These are phyloP conservation scores for Mrakia hoshinonis DNA, from an alignment of 768 basidiomycete species.

Conservation along the genomic window DNA sequence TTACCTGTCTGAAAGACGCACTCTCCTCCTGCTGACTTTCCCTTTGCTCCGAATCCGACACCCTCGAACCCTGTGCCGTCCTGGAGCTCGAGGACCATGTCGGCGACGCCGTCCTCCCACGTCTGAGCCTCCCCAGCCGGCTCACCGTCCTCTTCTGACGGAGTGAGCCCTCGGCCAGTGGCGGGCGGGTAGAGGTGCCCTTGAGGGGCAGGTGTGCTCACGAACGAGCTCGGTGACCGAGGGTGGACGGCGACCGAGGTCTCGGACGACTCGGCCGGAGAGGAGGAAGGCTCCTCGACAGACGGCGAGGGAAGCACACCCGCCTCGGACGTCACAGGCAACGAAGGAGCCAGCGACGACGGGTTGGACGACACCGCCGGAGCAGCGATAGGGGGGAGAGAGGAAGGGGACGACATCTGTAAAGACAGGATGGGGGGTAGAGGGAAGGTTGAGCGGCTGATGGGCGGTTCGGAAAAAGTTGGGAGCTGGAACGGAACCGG, in stretches of 20 bases:
- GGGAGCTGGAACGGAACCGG: not conserved
- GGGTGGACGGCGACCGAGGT: slow-evolving; percentile 27
- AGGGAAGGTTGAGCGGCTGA: not conserved
- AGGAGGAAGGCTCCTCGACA: not conserved
- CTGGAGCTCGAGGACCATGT: slow-evolving; percentile 68
- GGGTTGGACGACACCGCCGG: slow-evolving; percentile 12
- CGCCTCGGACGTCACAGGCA: not conserved
- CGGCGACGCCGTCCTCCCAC: slow-evolving; percentile 37
- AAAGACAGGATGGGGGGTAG: not conserved
- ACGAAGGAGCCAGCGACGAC: slow-evolving; percentile 8
- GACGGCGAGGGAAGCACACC: not conserved
- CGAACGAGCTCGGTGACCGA: slow-evolving; percentile 20
- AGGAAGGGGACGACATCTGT: slow-evolving; percentile 14
- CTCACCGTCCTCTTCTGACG: slow-evolving; percentile 28
- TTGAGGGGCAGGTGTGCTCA: slow-evolving; percentile 27
- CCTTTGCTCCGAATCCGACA: slow-evolving; percentile 84
- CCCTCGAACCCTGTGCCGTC: slow-evolving; percentile 85
- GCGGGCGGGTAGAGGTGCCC: slow-evolving; percentile 39
- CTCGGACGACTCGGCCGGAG: not conserved
- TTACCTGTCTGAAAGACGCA: slow-evolving; percentile 99
- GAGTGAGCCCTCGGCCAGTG: slow-evolving; percentile 37
- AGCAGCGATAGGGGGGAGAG: slow-evolving; percentile 15
- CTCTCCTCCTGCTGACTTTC: slow-evolving; percentile 87
- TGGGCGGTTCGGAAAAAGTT: not conserved
- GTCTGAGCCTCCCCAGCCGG: slow-evolving; percentile 34